Base-by-base conservation (phyloP, 1,139 yeast genomes). In the Tardiomyces digboiensis region DNA sequence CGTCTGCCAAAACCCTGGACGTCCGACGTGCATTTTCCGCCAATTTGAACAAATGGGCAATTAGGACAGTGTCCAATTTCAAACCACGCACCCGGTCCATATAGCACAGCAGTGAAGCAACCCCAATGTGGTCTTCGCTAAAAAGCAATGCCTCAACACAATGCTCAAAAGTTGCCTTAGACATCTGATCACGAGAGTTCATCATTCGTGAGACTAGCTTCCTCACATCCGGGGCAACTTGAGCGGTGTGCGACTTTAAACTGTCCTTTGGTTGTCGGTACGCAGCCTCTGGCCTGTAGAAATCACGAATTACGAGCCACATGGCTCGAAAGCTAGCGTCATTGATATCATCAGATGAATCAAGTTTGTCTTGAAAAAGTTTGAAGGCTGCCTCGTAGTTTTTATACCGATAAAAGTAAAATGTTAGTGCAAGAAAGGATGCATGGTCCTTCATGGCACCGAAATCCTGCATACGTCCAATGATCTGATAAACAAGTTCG, bases 221-320 rank as follows among this genome's bases (percentile, higher is more conserved):
- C 16, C 33, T n/a, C 5, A 8, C 5, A 16, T 26, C 33, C 10
- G 14, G 5, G 33, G 33, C 16, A 5, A 13, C 16, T 16, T n/a
- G 12, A 7, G 26, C 5, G 5, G 12, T n/a, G 33, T 26, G 8
- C n/a, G n/a, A n/a, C n/a, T n/a, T n/a, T n/a, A n/a, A n/a, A n/a
- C n/a, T n/a, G n/a, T n/a, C n/a, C n/a, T n/a, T n/a, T n/a, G n/a
- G n/a, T n/a, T n/a, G n/a, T n/a, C n/a, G n/a, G n/a, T n/a, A n/a
- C 16, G 5, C 33, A 8, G 5, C 14, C 16, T 16, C 33, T 13
- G 33, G 38, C 38, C 51, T 51, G 39, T 49, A 50, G 42, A 46
- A 50, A 39, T 58, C 59, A 7, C 61, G 46, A 36, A 59, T 29
- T 16, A 56, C 46, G 29, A 49, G 47, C 61, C 61, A 58, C 13